phyloP scores from a whole-genome alignment of 2,329 filamentous ascomycete genomes.

The Colletotrichum acutatum region DNA sequence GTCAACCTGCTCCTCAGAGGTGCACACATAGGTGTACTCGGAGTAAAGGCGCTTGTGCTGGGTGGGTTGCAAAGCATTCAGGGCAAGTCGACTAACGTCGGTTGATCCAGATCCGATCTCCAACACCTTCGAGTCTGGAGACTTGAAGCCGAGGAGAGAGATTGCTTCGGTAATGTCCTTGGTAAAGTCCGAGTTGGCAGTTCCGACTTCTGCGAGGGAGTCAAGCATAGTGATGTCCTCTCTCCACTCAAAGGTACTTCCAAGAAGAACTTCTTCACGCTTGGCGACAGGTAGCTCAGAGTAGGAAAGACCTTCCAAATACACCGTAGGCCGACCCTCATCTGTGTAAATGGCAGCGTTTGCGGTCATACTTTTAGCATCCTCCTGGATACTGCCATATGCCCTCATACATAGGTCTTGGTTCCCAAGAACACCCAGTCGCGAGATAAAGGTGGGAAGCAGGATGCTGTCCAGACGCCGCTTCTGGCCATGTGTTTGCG shows the following conservation, averaged over 20 bases:
- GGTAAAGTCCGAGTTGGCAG: not conserved
- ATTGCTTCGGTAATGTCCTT: not conserved
- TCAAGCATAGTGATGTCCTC: conserved; percentile 7
- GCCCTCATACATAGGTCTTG: conserved; percentile 21
- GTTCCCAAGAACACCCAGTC: not conserved
- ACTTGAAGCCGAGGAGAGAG: conserved; percentile 10
- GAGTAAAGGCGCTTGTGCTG: conserved; percentile 17
- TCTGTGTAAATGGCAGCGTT: conserved; percentile 22
- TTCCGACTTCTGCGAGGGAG: not conserved
- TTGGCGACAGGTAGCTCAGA: conserved; percentile 18
- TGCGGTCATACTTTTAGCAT: not conserved
- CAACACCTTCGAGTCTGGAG: conserved; percentile 3
- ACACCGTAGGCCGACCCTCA: conserved; percentile 12
- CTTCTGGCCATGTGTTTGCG: conserved; percentile 7
- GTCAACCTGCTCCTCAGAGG: conserved; percentile 9
- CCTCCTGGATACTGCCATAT: conserved; percentile 14
- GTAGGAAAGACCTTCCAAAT: conserved; percentile 18
- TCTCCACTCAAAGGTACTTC: conserved; percentile 21
- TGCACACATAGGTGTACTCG: conserved; percentile 17
- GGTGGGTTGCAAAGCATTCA: conserved; percentile 2
- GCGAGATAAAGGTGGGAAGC: conserved; percentile 15
- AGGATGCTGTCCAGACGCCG: conserved; percentile 4
- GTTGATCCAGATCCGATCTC: conserved; percentile 12
- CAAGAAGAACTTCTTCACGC: conserved; percentile 14
- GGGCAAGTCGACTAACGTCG: not conserved